Evolutionary conservation across 805 yeast species (phyloP).

Genomic region (Maudiozyma barnettii): DNA sequence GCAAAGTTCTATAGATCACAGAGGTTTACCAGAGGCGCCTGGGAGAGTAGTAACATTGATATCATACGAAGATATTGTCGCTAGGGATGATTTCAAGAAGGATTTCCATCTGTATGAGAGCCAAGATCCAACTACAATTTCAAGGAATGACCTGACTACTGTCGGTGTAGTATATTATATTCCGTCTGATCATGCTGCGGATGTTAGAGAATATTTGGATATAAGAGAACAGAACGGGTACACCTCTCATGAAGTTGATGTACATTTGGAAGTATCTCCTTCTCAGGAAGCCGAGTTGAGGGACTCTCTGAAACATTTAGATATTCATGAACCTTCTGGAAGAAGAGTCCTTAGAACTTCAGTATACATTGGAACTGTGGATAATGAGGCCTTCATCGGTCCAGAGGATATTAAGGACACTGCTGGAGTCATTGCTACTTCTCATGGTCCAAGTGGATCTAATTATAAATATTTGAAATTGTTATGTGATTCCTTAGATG

Average conservation of each 20-base stretch:
- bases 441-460: slow-evolving; percentile 74
- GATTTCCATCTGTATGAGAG: slow-evolving; percentile 30
- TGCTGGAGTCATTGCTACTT: slow-evolving; percentile 46
- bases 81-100: slow-evolving; percentile 32
- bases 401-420: slow-evolving; percentile 57
- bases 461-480: slow-evolving; percentile 61
- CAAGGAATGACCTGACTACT: slow-evolving; percentile 40
- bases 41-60: slow-evolving; percentile 85
- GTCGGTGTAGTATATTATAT: slow-evolving; percentile 84
- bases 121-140: slow-evolving; percentile 1
- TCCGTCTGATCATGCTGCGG: slow-evolving; percentile 48
- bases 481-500: slow-evolving; percentile 41
- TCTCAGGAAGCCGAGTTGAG: slow-evolving; percentile 20
- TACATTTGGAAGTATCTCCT: slow-evolving; percentile 35
- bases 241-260: slow-evolving; percentile 55
- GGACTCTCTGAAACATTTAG: slow-evolving; percentile 21
- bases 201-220: slow-evolving; percentile 63
- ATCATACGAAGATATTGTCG: slow-evolving; percentile 44
- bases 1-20: slow-evolving; percentile 84
- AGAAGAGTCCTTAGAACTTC: slow-evolving; percentile 41
- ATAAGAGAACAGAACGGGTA: slow-evolving; percentile 87
- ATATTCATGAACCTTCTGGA: slow-evolving; percentile 28
- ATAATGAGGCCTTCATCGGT: slow-evolving; percentile 76
- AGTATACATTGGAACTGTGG: slow-evolving; percentile 77
- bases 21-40: slow-evolving; percentile 80